Evolutionary conservation across 768 basidiomycete species (phyloP), one percentile per base, ranked within the genome.

Genomic region (Suillus clintonianus): DNA sequence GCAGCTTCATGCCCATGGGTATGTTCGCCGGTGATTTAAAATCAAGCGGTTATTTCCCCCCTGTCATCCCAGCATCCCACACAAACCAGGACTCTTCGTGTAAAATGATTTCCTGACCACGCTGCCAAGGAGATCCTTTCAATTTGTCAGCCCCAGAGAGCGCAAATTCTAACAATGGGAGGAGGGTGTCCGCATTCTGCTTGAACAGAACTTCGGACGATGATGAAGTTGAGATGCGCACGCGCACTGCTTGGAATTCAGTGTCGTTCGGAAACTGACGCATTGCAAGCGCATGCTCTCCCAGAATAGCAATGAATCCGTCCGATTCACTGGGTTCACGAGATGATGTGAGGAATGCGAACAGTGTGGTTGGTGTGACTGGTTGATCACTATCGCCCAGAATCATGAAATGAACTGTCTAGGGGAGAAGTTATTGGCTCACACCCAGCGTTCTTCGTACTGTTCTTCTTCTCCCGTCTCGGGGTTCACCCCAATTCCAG

Each of bases 381-480:
- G n/a, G 4, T 56, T 69, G 60, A 10, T 67, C 63, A n/a, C 64
- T 67, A 39, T 36, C 47, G 9, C 27, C 6, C 27, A 30, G 32
- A 43, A 63, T 62, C 11, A 59, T 22, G 39, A 59, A n/a, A 43
- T 19, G 2, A 30, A n/a, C n/a, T 17, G 6, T 42, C 34, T 22
- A 11, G 27, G 24, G 22, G 0, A n/a, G 30, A 30, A 8, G 9
- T 56, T 50, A 19, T 37, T 48, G 50, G 37, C 66, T 51, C 59
- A 73, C 72, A 54, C 63, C 66, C 68, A 69, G 17, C 67, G 58
- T 19, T 73, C 71, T 60, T 71, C 65, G 45, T 68, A 73, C 19
- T 56, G 37, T 11, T 58, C 63, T 19, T 63, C 41, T 43, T 59
- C 47, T 10, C 70, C 70, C 22, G 67, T 68, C 39, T 64, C 39